Evolutionary conservation across 148 eudicot species (phyloP).

Genomic region (Rhododendron williamsianum): DNA sequence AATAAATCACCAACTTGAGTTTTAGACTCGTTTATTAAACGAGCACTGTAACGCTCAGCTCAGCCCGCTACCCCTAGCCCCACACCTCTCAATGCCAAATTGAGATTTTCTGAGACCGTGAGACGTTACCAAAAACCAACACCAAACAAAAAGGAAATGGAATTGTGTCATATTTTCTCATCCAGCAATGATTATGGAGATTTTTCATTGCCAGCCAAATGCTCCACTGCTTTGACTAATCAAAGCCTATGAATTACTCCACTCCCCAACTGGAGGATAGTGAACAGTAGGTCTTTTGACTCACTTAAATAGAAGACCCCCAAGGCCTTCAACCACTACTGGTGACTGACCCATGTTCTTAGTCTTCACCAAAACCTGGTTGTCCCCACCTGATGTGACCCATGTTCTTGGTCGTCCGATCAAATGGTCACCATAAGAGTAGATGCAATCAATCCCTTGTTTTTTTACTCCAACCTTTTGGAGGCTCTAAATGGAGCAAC

Average conservation of each 20-base stretch:
- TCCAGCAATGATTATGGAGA: background rate
- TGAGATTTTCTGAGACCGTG: background rate
- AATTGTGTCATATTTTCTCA: background rate
- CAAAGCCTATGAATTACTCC: conserved; percentile 1
- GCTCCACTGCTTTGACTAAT: conserved; percentile 15
- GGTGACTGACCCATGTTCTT: background rate
- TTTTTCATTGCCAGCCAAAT: conserved; percentile 6
- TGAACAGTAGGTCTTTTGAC: conserved; percentile 9
- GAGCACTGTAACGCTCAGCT: background rate
- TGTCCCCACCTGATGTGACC: conserved; percentile 17
- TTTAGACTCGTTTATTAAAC: too few relatives aligned
- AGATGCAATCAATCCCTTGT: background rate
- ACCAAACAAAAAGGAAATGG: background rate
- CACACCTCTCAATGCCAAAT: background rate
- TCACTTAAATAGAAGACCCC: background rate
- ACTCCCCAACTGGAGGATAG: background rate
- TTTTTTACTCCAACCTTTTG: background rate
- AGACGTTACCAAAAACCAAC: background rate
- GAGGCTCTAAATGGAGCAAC: background rate
- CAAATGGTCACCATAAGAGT: conserved; percentile 2
- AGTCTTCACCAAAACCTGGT: background rate
- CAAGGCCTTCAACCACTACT: background rate
- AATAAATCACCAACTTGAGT: background rate
- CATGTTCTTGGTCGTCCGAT: background rate
- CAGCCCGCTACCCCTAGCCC: background rate